Conservation (phyloP, 176 grass and related monocot species). For the Rhipidocladum racemiflorum region DNA sequence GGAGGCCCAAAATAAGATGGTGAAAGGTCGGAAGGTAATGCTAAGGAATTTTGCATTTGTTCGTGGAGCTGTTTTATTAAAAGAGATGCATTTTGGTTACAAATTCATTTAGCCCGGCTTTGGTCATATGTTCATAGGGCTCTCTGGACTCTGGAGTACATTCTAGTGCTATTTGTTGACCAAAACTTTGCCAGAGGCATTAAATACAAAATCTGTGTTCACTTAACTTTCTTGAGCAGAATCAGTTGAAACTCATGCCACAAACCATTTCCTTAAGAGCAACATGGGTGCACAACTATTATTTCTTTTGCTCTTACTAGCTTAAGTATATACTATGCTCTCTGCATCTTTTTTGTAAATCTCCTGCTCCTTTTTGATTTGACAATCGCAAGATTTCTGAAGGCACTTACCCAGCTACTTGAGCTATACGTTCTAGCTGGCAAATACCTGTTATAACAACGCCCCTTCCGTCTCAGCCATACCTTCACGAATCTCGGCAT, state of each 20-base stretch:
- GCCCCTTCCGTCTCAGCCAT: conserved; percentile 59
- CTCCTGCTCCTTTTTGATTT: not conserved
- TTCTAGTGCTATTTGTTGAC: not conserved
- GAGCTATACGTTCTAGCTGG: not conserved
- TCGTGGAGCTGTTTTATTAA: not conserved
- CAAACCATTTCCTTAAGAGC: not conserved
- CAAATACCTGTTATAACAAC: not conserved
- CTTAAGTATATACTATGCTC: not conserved
- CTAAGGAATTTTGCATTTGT: not conserved
- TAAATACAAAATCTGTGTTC: not conserved
- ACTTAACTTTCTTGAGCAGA: not conserved
- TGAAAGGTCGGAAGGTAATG: conserved; percentile 86
- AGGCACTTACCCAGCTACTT: not conserved
- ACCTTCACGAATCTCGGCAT: conserved; percentile 97
- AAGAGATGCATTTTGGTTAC: conserved; percentile 7
- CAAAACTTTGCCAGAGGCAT: not conserved
- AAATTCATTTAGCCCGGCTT: not conserved
- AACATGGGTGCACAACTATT: not conserved
- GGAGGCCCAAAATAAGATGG: conserved; percentile 92
- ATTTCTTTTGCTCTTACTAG: conserved; percentile 1
- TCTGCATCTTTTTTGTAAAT: not conserved
- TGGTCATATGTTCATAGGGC: conserved; percentile 6
- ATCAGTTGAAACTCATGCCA: not conserved
- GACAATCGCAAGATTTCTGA: not conserved
- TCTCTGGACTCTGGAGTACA: not conserved